Base-by-base conservation (phyloP, 805 yeast species). In the Yarrowia porcina region DNA sequence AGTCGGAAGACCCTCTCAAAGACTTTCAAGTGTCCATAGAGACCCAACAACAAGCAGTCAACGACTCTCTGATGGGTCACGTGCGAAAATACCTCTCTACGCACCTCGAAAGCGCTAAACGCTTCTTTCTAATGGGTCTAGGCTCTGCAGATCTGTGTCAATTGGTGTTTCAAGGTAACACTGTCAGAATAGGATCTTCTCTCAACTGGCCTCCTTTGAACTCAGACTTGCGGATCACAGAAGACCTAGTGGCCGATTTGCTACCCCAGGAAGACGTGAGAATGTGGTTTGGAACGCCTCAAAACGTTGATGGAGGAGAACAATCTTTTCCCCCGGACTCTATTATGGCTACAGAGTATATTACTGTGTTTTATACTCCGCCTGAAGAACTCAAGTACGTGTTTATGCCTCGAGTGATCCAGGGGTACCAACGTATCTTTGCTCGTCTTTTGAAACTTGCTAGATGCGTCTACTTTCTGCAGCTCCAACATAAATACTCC, bases 331-430 rank as follows among this genome's bases (percentile, higher is more conserved):
- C 32, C 6, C 57, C 57, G 0, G 41, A 33, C 7, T 52, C 59
- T 3, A 52, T 52, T 33, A 17, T n/a, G 11, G 59, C 59, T 6
- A 52, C 59, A 18, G 25, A 17, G 8, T 52, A 35, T 5, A 25
- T 52, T 15, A 52, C 36, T 0, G 59, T 52, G 15, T 52, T 36
- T n/a, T 52, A 52, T 15, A 25, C 44, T 3, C 59, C 59, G 3
- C 59, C 59, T 4, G 59, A 35, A 11, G 59, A 52, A 12, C 28
- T 52, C 30, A 52, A 52, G 44, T 52, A 52, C 20, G 9, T 52
- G 1, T 52, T 52, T 23, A 23, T 52, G 44, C 23, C 32, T 2
- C 42, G 25, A 2, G 17, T 52, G 13, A 36, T 36, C 13, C 11
- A 23, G 4, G 42, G 44, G 2, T 52, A 52, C 15, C 42, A 52